Evolutionary conservation across 139 green algal species (phyloP), one percentile per base, ranked within the genome.

Genomic region (Ettlia oleoabundans): DNA sequence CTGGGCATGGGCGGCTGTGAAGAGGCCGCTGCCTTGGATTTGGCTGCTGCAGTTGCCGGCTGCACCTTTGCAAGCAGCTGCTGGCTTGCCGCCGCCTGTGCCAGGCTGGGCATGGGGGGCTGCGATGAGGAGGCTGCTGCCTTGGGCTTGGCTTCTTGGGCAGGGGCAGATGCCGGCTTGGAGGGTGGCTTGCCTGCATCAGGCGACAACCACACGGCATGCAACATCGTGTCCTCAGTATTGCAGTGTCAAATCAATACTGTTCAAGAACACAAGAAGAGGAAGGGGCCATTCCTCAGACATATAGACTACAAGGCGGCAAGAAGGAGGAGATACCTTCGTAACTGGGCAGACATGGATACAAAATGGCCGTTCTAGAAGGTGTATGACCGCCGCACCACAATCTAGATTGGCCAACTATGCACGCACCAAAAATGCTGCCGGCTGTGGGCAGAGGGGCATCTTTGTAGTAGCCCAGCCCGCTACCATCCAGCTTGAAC

Each of bases 391-490:
- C n/a, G n/a, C n/a, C n/a, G n/a, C n/a, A n/a, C n/a, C n/a, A n/a
- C n/a, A n/a, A n/a, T n/a, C n/a, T n/a, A n/a, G n/a, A n/a, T n/a
- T n/a, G n/a, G n/a, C n/a, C n/a, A n/a, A n/a, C 21, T 9, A 28
- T 9, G 4, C 42, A 65, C 73, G 7, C 52, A 82, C 77, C 77
- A 67, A 82, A 76, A 8, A 76, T 24, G 77, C 78, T 83, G 9
- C 78, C 78, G 8, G 47, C 78, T 18, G 78, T 70, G 26, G 78
- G 77, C 63, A 76, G 77, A 33, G n/a, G 51, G 7, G 38, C 43
- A 40, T 92, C 89, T 1, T 43, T 18, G 79, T 95, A 94, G 80
- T 94, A 95, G 1, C 92, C 92, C 35, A 94, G 2, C 2, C 92
- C 92, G 72, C 90, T 76, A 1, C 76, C 76, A 24, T 89, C 92